Base-by-base conservation (phyloP, 768 basidiomycete genomes). In the Coprinopsis sp. region DNA sequence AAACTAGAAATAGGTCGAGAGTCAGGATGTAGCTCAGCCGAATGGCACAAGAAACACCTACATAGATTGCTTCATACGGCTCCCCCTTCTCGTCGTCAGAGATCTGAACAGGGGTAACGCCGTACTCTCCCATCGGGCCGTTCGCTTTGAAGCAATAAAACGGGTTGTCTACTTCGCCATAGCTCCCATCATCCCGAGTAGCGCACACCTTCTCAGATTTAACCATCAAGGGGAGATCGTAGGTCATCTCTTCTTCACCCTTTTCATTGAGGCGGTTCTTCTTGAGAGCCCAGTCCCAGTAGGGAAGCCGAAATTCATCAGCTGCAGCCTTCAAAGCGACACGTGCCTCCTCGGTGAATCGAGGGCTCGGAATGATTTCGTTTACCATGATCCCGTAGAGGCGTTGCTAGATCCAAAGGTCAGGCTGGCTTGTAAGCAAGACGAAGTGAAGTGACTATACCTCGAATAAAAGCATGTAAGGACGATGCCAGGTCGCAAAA, bases 281-380 rank as follows among this genome's bases (percentile, higher is more conserved):
- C 37, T 39, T 39, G 8, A 39, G 5, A 10, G 37, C 37, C 37
- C 37, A 39, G 25, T 39, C 37, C 37, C 37, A 39, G 37, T 39
- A 39, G 10, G 37, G 37, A 6, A 39, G 37, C 5, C 37, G 37
- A 23, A 39, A 39, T 39, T 39, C 21, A 4, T 19, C 37, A 5
- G 22, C 37, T 23, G 21, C 6, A 12, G 21, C 8, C 22, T 39
- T 19, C 6, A 39, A 16, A 8, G 16, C 37, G 11, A 6, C 18
- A 21, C 22, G 14, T 11, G 5, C 8, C 14, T 4, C 37, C n/a
- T 39, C 18, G 18, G 37, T 23, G 11, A 16, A n/a, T n/a, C n/a
- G 37, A 16, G 21, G 16, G 13, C 5, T 8, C 11, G 37, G 8
- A 8, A 39, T 23, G 21, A 19, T 23, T 39, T 11, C 19, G 8